These are phyloP conservation scores for Arctostaphylos glauca DNA, from an alignment of 148 eudicot species.

Conservation along the genomic window DNA sequence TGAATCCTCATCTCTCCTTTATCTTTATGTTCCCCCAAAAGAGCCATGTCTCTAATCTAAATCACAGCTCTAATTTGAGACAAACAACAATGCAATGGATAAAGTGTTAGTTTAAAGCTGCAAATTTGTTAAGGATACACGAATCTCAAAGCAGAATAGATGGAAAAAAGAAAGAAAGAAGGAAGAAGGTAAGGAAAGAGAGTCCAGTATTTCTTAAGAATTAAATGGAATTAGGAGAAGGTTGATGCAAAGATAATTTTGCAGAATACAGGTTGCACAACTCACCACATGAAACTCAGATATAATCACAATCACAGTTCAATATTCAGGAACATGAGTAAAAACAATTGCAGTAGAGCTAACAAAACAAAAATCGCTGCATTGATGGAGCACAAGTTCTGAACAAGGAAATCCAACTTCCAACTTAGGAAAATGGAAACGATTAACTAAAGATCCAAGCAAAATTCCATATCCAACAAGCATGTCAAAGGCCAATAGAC, in stretches of 20 bases:
- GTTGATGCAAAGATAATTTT: neutral
- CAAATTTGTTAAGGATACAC: neutral
- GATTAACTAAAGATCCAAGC: conserved; percentile 16
- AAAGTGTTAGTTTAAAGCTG: neutral
- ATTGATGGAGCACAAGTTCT: neutral
- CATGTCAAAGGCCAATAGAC: neutral
- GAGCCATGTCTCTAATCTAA: conserved; percentile 74
- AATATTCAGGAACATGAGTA: neutral
- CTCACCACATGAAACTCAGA: neutral
- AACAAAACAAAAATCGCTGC: neutral
- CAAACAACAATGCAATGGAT: conserved; percentile 51
- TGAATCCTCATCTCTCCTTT: conserved; percentile 76
- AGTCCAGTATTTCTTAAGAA: neutral
- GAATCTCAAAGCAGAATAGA: neutral
- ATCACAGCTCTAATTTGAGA: conserved; percentile 69
- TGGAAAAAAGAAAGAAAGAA: neutral
- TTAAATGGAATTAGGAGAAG: neutral
- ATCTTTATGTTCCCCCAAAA: conserved; percentile 49
- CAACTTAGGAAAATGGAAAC: neutral
- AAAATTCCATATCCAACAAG: neutral
- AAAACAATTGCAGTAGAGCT: neutral
- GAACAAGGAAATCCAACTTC: neutral
- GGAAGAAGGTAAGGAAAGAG: neutral
- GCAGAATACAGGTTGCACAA: neutral
- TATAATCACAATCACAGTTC: conserved; percentile 1